Evolutionary conservation across 2,329 filamentous ascomycete genomes (phyloP).

Genomic region (Dactylonectria macrodidyma): DNA sequence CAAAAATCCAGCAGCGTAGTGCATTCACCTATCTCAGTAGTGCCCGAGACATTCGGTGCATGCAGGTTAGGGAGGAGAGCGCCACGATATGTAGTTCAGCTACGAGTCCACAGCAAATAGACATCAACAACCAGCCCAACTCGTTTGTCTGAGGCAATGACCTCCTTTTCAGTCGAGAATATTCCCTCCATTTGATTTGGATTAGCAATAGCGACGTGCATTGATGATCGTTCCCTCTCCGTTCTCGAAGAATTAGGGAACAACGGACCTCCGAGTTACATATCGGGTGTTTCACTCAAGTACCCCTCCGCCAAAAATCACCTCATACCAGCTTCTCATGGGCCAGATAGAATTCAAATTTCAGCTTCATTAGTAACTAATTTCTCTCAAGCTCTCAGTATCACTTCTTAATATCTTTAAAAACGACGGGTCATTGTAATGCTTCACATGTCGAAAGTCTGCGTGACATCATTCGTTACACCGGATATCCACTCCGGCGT

Average conservation of each 20-base stretch:
- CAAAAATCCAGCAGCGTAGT: no score
- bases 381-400: background rate
- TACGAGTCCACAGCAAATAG: background rate
- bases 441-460: slow-evolving; percentile 13
- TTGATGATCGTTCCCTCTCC: no score
- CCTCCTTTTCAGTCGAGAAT: background rate
- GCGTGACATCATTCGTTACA: slow-evolving; percentile 43
- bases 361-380: background rate
- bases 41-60: background rate
- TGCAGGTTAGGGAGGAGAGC: background rate
- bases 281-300: background rate
- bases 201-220: no score
- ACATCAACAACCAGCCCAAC: background rate
- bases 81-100: background rate
- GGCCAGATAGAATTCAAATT: background rate
- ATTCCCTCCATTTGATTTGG: no score
- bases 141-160: background rate
- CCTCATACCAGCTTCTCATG: background rate
- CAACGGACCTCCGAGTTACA: background rate
- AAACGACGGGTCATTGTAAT: background rate
- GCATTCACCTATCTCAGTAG: background rate
- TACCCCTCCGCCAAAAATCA: background rate
- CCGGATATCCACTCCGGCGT: slow-evolving; percentile 31
- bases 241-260: no score
- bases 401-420: background rate